Percentiles rank a stretch among this genome's conserved stretches.
phyloP scores from a whole-genome alignment of 2,329 filamentous ascomycete genomes.

The Fusarium floridanum region DNA sequence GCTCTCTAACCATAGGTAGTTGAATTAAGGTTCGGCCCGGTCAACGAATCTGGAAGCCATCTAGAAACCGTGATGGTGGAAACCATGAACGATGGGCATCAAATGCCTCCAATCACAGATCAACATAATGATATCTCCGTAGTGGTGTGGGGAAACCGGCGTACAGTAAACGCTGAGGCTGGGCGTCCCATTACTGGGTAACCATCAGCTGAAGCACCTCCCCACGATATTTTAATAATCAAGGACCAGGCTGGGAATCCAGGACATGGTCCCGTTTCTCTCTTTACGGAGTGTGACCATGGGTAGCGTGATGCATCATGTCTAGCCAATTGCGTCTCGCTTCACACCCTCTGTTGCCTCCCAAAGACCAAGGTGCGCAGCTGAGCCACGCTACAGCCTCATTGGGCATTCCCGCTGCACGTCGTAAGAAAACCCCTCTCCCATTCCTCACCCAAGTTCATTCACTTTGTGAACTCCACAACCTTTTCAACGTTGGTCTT shows the following conservation, averaged over 20 bases:
- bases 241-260: background rate
- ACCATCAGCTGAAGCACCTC: background rate
- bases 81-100: background rate
- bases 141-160: background rate
- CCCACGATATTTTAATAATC: background rate
- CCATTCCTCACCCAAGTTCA: background rate
- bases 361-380: background rate
- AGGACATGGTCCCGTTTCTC: background rate
- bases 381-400: conserved; percentile 3
- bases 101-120: background rate
- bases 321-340: background rate
- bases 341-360: background rate
- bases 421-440: background rate
- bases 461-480: background rate
- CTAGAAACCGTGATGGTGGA: background rate
- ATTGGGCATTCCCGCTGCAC: background rate
- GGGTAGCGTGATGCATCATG: background rate
- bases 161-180: background rate
- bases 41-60: background rate
- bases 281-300: background rate
- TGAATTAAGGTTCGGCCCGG: background rate
- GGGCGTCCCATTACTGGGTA: background rate
- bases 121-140: background rate
- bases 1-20: background rate
- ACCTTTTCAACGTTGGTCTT: background rate